Percentiles rank a stretch among this genome's conserved stretches.
These are phyloP conservation scores for Malassezia sp. DNA, from an alignment of 1,284 basidiomycete genomes.

Conservation along the genomic window DNA sequence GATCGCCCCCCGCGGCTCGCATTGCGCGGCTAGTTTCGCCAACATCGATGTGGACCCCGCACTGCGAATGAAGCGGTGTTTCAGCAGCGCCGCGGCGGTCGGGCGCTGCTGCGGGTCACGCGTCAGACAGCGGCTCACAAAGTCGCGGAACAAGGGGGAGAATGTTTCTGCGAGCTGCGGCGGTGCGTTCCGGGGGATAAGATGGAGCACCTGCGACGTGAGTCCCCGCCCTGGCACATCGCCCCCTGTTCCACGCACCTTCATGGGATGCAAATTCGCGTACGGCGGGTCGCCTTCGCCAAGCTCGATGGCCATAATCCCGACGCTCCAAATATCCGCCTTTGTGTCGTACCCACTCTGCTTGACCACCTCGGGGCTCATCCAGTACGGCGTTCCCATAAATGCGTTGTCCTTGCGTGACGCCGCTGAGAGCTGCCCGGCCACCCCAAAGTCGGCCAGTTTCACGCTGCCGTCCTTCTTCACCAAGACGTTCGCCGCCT, in stretches of 20 bases:
- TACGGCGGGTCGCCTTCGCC: slow-evolving; percentile 96
- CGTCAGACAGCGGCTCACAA: slow-evolving; percentile 81
- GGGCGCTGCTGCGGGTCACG: slow-evolving; percentile 81
- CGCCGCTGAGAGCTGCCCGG: slow-evolving; percentile 83
- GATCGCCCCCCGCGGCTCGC: too few species aligned
- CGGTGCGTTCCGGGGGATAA: slow-evolving; percentile 94
- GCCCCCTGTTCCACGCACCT: too few species aligned
- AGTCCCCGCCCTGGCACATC: too few species aligned
- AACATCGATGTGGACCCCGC: slow-evolving; percentile 48
- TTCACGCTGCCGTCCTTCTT: slow-evolving; percentile 94
- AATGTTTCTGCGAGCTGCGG: slow-evolving; percentile 78
- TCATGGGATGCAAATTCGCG: slow-evolving; percentile 96
- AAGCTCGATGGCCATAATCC: slow-evolving; percentile 89
- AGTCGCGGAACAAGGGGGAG: slow-evolving; percentile 83
- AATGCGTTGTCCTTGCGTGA: slow-evolving; percentile 94
- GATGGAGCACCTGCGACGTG: too few species aligned
- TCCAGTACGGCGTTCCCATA: slow-evolving; percentile 65
- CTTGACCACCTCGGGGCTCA: slow-evolving; percentile 99
- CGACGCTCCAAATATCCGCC: slow-evolving; percentile 64
- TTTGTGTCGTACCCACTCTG: slow-evolving; percentile 98
- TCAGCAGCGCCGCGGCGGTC: slow-evolving; percentile 80
- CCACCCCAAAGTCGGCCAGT: slow-evolving; percentile 95
- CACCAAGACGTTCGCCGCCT: slow-evolving; percentile 90
- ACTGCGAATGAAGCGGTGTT: slow-evolving; percentile 87
- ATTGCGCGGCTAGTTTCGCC: too few species aligned